Evolutionary conservation across 225 moss, liverwort and hornwort species (phyloP).

Genomic region (Marchantia paleacea): DNA sequence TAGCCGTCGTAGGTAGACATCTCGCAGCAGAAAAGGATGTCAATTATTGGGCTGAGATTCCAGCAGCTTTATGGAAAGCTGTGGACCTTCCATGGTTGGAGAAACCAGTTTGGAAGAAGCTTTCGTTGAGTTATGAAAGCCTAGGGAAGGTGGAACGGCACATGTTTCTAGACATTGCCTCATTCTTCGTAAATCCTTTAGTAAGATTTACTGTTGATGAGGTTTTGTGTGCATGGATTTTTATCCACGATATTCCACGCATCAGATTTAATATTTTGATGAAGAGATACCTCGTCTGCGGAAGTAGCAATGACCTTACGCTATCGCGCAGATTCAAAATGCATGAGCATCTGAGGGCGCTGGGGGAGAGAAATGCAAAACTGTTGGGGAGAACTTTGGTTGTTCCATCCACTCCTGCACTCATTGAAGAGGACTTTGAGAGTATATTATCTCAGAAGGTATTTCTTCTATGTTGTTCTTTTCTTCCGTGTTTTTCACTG

Average conservation of each 20-base stretch:
- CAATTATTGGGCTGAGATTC: neutral
- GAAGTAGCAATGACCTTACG: too few relatives aligned
- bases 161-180: neutral
- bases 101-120: neutral
- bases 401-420: too few relatives aligned
- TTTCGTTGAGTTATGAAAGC: neutral
- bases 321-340: neutral
- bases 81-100: neutral
- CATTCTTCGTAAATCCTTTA: neutral
- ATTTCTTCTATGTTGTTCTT: too few relatives aligned
- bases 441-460: too few relatives aligned
- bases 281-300: too few relatives aligned
- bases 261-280: neutral
- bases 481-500: too few relatives aligned
- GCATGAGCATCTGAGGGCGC: neutral
- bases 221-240: neutral
- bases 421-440: too few relatives aligned
- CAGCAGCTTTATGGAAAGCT: neutral
- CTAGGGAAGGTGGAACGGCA: neutral
- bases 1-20: neutral
- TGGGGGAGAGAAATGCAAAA: neutral
- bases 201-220: too few relatives aligned
- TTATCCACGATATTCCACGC: neutral
- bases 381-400: too few relatives aligned
- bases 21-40: neutral